Base-by-base conservation (phyloP, 371 early-diverging fungal species). In the Dinochytrium kinnereticum region DNA sequence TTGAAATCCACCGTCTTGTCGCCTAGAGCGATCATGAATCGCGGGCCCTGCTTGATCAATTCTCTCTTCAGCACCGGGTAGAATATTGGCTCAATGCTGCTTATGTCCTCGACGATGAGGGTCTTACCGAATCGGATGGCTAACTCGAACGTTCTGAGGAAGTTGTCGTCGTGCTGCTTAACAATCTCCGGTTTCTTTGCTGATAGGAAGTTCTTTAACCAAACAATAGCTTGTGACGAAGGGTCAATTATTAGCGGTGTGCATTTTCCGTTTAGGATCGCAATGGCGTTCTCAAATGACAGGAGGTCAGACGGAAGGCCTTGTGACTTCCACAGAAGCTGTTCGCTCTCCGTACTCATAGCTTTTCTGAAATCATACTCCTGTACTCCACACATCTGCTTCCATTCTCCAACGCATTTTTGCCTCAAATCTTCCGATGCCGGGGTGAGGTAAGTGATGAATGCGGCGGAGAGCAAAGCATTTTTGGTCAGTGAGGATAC, bases 81-180 rank as follows among this genome's bases (percentile, higher is more conserved):
- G 24, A 85, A 61, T 19, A 85, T 61, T 24, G 80, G 73, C 57
- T 80, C 79, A 30, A 82, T 72, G 5, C 71, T 71, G 10, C 40
- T 66, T 0, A 83, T 72, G 37, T 86, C 87, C 55, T 84, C 82
- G 3, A 88, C 67, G 53, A 88, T 78, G 26, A 88, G 72, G 15
- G 86, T 82, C 51, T 85, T 85, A 19, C 89, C 89, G 72, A 88
- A 86, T 34, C 89, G 72, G 2, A 88, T 74, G 7, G 87, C 83
- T 34, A 87, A 72, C 61, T 87, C 89, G 19, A 88, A 68, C 1
- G 84, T 36, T 24, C 84, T 34, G 26, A 84, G 24, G 44, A 87
- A 87, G 68, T 66, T 81, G 2, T 80, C 81, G 71, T 86, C 84
- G 53, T 81, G 80, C 31, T 82, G 85, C 31, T 81, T 82, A n/a